A percentile compares a stretch with the other conserved stretches of the same genome.
These are phyloP conservation scores for Colletotrichum costaricense DNA, from an alignment of 2,329 filamentous ascomycete genomes.

Conservation along the genomic window DNA sequence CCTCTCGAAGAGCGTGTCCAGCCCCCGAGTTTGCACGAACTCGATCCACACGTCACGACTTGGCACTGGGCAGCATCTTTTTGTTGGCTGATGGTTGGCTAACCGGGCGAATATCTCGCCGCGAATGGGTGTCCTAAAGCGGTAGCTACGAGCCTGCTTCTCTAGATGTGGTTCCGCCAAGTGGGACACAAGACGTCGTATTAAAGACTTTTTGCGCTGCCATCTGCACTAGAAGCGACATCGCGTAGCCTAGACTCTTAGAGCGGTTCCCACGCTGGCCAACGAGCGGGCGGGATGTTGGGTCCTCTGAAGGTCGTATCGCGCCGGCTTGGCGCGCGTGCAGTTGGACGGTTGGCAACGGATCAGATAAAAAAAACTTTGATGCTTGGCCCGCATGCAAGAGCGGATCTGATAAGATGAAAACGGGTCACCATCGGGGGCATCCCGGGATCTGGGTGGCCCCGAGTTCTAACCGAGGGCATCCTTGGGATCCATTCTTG, in stretches of 20 bases:
- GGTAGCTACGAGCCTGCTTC: background rate
- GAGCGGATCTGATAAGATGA: slow-evolving; percentile 32
- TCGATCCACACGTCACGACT: slow-evolving; percentile 10
- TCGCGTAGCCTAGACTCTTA: too few species aligned
- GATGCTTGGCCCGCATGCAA: slow-evolving; percentile 17
- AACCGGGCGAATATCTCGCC: background rate
- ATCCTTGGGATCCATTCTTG: background rate
- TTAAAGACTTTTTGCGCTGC: background rate
- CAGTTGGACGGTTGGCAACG: slow-evolving; percentile 5
- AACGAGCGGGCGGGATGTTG: background rate
- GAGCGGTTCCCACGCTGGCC: slow-evolving; percentile 3
- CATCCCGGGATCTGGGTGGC: background rate
- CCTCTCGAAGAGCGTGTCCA: background rate
- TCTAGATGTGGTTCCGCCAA: background rate
- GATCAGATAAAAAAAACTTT: slow-evolving; percentile 26
- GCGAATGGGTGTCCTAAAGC: background rate
- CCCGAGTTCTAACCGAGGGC: background rate
- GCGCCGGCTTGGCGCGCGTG: slow-evolving; percentile 9
- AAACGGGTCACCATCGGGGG: background rate
- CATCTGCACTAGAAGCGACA: background rate
- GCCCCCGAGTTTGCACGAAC: slow-evolving; percentile 18
- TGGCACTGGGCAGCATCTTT: background rate
- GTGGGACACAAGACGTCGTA: slow-evolving; percentile 3
- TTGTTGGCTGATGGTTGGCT: slow-evolving; percentile 4
- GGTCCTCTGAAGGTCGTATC: background rate